These are phyloP conservation scores for Dothideomycetidae sp. DNA, from an alignment of 2,329 filamentous ascomycete species.

Conservation along the genomic window DNA sequence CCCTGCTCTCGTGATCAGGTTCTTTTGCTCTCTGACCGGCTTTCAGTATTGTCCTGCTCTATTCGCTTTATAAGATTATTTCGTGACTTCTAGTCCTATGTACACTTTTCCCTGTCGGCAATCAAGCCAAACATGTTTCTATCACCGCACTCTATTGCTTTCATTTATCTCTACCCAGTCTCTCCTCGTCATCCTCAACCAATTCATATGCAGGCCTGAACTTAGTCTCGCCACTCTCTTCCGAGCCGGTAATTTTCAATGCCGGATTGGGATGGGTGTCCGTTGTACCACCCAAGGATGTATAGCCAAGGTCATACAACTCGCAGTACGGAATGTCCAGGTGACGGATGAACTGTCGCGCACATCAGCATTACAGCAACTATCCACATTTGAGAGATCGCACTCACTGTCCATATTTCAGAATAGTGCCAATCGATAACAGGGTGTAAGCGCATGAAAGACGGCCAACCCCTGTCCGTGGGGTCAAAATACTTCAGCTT, in stretches of 20 bases:
- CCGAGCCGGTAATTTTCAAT: conserved; percentile 29
- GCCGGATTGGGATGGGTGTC: conserved; percentile 85
- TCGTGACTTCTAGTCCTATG: no score
- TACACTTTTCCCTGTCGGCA: no score
- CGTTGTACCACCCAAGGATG: conserved; percentile 74
- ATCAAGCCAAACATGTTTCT: no score
- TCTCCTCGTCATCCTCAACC: conserved; percentile 60
- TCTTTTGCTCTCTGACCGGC: no score
- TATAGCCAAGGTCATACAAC: conserved; percentile 81
- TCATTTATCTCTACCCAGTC: conserved; percentile 53
- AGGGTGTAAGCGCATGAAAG: conserved; percentile 84
- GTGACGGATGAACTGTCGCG: conserved; percentile 56
- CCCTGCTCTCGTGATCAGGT: background rate
- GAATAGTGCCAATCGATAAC: conserved; percentile 96
- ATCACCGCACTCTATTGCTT: no score
- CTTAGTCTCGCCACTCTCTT: conserved; percentile 22
- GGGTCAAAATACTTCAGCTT: conserved; percentile 66
- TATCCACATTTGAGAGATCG: background rate
- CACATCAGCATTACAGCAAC: conserved; percentile 7
- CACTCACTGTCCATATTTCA: conserved; percentile 80
- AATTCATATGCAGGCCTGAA: conserved; percentile 67
- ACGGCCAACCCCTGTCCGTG: conserved; percentile 81
- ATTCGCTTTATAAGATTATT: background rate
- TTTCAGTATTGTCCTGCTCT: background rate
- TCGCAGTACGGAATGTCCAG: conserved; percentile 70